Percentiles rank a stretch among this genome's conserved stretches.
phyloP scores from a whole-genome alignment of 2,329 filamentous ascomycete genomes.

The Cordyceps cateniannulata region DNA sequence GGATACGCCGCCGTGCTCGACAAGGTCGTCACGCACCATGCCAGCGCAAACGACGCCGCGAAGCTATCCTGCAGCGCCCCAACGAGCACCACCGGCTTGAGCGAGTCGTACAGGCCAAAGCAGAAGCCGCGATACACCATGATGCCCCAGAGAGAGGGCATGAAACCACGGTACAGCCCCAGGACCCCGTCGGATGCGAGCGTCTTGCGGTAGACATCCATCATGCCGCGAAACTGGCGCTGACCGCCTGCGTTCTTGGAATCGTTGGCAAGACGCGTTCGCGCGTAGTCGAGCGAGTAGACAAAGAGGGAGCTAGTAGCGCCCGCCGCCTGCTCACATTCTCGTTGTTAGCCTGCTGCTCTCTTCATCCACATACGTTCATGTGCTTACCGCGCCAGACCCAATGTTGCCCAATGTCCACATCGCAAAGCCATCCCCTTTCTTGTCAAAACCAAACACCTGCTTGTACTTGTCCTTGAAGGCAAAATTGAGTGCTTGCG shows the following conservation, averaged over 20 bases:
- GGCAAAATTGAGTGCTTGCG: constrained; percentile 99
- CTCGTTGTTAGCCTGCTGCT: not conserved
- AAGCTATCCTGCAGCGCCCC: constrained; percentile 95
- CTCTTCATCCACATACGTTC: not conserved
- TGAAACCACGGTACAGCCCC: constrained; percentile 99
- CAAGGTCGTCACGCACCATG: constrained; percentile 99
- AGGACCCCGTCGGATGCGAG: constrained; percentile 96
- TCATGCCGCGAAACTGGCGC: constrained; percentile 99
- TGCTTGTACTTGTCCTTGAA: constrained; percentile 99
- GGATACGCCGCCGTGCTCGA: constrained; percentile 99
- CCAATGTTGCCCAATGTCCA: constrained; percentile 99
- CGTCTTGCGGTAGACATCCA: constrained; percentile 99
- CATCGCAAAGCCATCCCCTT: constrained; percentile 93
- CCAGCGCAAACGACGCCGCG: constrained; percentile 96
- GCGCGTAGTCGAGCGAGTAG: constrained; percentile 99
- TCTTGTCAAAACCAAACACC: constrained; percentile 99
- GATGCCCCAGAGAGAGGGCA: constrained; percentile 98
- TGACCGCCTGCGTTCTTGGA: constrained; percentile 98
- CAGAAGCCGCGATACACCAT: constrained; percentile 99
- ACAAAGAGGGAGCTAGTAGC: constrained; percentile 99
- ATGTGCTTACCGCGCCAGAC: constrained; percentile 60
- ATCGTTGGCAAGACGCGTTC: constrained; percentile 99
- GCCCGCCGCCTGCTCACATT: constrained; percentile 72
- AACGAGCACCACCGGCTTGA: constrained; percentile 96
- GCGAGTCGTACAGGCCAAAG: constrained; percentile 99